These are phyloP conservation scores for Vigna nakashimae DNA, from an alignment of 306 rosid genomes.

Conservation along the genomic window DNA sequence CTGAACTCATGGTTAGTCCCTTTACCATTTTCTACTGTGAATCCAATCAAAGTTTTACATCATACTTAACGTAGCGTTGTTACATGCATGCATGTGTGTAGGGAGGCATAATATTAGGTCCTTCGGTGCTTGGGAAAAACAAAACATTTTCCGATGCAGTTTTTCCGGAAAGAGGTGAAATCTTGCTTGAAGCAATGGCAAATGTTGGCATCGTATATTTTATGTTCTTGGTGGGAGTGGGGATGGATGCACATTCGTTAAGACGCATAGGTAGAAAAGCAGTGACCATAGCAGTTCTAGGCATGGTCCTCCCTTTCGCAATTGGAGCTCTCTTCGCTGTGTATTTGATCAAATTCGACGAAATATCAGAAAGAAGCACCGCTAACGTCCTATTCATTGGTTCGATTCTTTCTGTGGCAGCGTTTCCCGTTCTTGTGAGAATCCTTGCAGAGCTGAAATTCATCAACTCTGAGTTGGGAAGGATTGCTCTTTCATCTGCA, in stretches of 20 bases:
- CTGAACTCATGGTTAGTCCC: conserved; percentile 75
- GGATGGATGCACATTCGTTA: conserved; percentile 68
- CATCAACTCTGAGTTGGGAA: conserved; percentile 73
- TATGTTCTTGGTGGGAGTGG: conserved; percentile 77
- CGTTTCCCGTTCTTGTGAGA: conserved; percentile 82
- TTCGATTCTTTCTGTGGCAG: conserved; percentile 74
- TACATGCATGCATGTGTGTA: conserved; percentile 25
- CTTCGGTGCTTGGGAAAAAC: conserved; percentile 72
- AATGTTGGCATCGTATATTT: conserved; percentile 80
- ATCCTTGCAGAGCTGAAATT: conserved; percentile 83
- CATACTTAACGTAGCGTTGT: not conserved
- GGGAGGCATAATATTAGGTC: conserved; percentile 90
- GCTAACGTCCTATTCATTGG: conserved; percentile 74
- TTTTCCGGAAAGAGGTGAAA: conserved; percentile 73
- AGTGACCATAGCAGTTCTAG: conserved; percentile 55
- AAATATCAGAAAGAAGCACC: not conserved
- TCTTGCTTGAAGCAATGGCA: conserved; percentile 83
- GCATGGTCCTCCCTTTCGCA: conserved; percentile 74
- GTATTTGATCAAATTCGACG: conserved; percentile 8
- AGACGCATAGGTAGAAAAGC: conserved; percentile 66
- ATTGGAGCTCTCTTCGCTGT: conserved; percentile 61
- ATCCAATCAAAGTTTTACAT: too few relatives aligned
- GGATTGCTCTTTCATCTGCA: conserved; percentile 77
- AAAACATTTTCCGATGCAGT: conserved; percentile 49
- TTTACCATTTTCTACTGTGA: not conserved